phyloP scores from a whole-genome alignment of 2,329 filamentous ascomycete genomes.

The Hypoxylon sp. region DNA sequence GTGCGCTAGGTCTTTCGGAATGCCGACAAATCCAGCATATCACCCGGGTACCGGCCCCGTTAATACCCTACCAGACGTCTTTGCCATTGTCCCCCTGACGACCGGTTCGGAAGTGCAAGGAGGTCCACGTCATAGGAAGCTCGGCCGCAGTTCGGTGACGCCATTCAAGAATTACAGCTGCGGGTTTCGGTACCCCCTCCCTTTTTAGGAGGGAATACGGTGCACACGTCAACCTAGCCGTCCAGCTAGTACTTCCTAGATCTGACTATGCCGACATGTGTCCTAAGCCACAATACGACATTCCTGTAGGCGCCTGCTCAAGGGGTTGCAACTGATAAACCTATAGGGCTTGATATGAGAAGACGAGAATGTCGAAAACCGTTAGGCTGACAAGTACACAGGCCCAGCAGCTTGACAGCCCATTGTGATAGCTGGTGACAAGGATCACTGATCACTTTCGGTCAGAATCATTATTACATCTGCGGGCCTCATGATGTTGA shows the following conservation, averaged over 20 bases:
- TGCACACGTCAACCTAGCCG: neutral
- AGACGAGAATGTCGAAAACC: too few relatives aligned
- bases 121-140: conserved; percentile 25
- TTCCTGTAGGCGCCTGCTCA: too few relatives aligned
- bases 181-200: conserved; percentile 2
- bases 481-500: too few relatives aligned
- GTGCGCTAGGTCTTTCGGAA: conserved; percentile 13
- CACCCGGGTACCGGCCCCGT: conserved; percentile 11
- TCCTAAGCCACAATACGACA: neutral
- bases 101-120: neutral
- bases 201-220: neutral
- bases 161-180: conserved; percentile 8
- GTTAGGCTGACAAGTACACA: too few relatives aligned
- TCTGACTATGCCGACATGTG: neutral
- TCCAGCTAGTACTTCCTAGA: neutral
- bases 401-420: too few relatives aligned
- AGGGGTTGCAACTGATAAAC: too few relatives aligned
- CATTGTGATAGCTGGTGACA: too few relatives aligned
- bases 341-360: too few relatives aligned
- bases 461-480: too few relatives aligned
- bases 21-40: conserved; percentile 3
- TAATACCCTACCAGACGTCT: conserved; percentile 6
- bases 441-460: too few relatives aligned
- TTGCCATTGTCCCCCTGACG: neutral
- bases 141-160: conserved; percentile 11